These are phyloP conservation scores for Colletotrichum sp. DNA, from an alignment of 2,329 filamentous ascomycete genomes.

Conservation along the genomic window DNA sequence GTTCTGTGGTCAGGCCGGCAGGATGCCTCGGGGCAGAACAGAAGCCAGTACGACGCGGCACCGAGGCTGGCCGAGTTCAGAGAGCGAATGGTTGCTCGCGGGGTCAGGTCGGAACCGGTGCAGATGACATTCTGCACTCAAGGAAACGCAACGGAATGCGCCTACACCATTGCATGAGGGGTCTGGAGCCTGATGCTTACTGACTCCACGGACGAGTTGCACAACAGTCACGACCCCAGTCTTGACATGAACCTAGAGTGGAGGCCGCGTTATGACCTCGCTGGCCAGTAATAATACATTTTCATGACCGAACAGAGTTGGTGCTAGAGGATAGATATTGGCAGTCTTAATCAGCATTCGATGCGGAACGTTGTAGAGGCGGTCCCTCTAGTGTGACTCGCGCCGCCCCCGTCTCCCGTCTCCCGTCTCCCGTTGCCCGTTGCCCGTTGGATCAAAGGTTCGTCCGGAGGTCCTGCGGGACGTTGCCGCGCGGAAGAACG, in stretches of 20 bases:
- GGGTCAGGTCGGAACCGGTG: slow-evolving; percentile 68
- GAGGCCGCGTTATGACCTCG: background rate
- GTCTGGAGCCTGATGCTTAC: background rate
- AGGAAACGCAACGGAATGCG: slow-evolving; percentile 43
- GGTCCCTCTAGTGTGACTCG: background rate
- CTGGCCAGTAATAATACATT: background rate
- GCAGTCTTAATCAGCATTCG: background rate
- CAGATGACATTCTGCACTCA: slow-evolving; percentile 78
- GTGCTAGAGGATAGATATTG: background rate
- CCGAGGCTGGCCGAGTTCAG: slow-evolving; percentile 77
- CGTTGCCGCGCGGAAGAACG: background rate
- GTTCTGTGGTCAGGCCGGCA: slow-evolving; percentile 79
- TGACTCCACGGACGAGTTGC: background rate
- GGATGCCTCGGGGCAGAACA: slow-evolving; percentile 70
- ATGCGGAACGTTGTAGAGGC: background rate
- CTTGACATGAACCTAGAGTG: background rate
- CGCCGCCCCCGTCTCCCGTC: background rate
- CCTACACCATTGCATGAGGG: background rate
- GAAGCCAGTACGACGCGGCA: slow-evolving; percentile 72
- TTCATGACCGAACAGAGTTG: background rate
- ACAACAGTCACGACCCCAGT: background rate
- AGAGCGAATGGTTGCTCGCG: slow-evolving; percentile 74
- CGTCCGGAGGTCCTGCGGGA: background rate
- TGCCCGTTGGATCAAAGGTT: background rate
- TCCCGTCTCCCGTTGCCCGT: background rate